Evolutionary conservation across 371 early-diverging fungal species (phyloP), one percentile per base, ranked within the genome.

Genomic region (Mortierella polycephala): DNA sequence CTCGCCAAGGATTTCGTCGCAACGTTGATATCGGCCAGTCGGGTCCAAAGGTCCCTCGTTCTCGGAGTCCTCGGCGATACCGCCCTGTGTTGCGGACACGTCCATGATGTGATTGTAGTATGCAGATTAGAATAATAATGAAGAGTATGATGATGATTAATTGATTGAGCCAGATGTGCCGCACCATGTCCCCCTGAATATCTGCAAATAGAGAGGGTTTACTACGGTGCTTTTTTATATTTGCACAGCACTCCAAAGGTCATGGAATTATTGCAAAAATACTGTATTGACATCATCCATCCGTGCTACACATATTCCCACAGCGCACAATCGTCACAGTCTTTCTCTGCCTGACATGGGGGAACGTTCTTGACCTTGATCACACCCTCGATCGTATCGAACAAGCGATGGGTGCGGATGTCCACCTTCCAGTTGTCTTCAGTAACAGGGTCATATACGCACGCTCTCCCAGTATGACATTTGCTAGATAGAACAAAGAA

Each of bases 361-460:
- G 93, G 92, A 20, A 88, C 85, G 42, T 80, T 75, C 16, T 89
- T 73, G 42, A 80, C 65, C 51, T 87, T 85, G 37, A 96, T 66
- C 23, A 94, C 93, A 30, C 87, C 76, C n/a, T 93, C 89, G 69
- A 97, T 94, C n/a, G 95, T 92, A 56, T 89, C 89, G 18, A 83
- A 83, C 46, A 96, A 90, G 20, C 93, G 85, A 82, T 95, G 96
- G 8, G 89, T 87, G 40, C 92, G 86, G 60, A 96, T 90, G 70
- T 92, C 93, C 9, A 88, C 84, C 46, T 89, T 79, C 94, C 93
- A 94, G 39, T 84, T 85, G 11, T 89, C 82, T 7, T 87, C 85
- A 23, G 84, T 84, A 0, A 90, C 90, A 0, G 91, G 87, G 74
- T 92, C 92, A 75, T 90, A 93, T 0, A 87, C 69, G 69, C 92